Conservation (phyloP, 768 basidiomycete genomes). For the Antrodiella citrinella region DNA sequence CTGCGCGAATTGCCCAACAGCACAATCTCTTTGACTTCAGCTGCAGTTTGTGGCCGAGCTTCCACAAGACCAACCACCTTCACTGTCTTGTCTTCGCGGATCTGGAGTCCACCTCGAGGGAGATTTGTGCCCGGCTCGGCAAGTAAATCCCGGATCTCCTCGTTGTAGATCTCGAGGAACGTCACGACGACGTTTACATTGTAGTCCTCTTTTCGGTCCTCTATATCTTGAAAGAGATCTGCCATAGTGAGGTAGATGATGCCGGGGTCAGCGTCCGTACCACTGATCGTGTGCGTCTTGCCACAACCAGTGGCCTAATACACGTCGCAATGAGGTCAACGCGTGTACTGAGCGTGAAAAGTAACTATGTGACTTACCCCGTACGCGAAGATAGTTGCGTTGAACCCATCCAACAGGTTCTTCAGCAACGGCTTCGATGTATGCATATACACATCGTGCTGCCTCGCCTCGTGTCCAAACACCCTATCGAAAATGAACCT, state of each 20-base stretch:
- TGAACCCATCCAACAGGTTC: conserved; percentile 88
- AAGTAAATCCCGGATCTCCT: conserved; percentile 94
- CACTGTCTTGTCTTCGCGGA: conserved; percentile 91
- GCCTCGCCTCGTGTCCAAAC: conserved; percentile 71
- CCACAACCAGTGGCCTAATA: conserved; percentile 99
- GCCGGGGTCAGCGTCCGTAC: conserved; percentile 79
- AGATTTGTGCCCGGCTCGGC: conserved; percentile 53
- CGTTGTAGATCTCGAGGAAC: conserved; percentile 98
- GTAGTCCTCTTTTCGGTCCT: conserved; percentile 79
- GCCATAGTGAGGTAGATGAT: conserved; percentile 97
- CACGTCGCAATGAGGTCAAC: neutral
- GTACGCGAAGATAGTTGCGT: conserved; percentile 97
- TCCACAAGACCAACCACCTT: conserved; percentile 84
- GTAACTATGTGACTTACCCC: conserved; percentile 56
- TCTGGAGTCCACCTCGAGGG: conserved; percentile 83
- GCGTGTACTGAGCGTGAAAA: conserved; percentile 4
- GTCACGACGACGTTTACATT: conserved; percentile 85
- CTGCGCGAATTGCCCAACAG: conserved; percentile 80
- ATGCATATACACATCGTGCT: conserved; percentile 81
- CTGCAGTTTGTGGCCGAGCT: conserved; percentile 71
- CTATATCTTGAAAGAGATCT: conserved; percentile 90
- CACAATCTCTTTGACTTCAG: conserved; percentile 93
- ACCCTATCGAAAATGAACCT: conserved; percentile 97
- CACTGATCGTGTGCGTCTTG: conserved; percentile 98
- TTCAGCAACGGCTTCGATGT: conserved; percentile 81